Base-by-base conservation (phyloP, 148 eudicot genomes). In the Rhododendron henanense region DNA sequence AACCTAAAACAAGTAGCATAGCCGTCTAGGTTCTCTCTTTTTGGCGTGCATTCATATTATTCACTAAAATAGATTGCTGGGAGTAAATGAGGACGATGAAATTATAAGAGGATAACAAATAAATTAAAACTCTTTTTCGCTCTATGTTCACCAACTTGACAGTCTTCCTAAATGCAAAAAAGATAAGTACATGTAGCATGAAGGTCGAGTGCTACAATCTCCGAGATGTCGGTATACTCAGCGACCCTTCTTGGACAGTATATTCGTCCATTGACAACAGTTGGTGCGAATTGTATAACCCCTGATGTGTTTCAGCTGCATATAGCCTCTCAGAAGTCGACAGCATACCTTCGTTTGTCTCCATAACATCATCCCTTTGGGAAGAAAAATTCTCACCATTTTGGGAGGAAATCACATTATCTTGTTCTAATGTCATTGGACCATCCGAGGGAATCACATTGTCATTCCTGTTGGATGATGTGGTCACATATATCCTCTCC, bases 321-420 rank as follows among this genome's bases (percentile, higher is more conserved):
- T 55, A 85, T 78, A 57, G 45, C 41, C 82, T 25, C 39, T 78
- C 86, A 59, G 86, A 77, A 25, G 81, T 89, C 45, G 76, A 77
- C 13, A 25, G 31, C 82, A 77, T 73, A 21, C 33, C 47, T 10
- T 82, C 82, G 6, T 65, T 82, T 28, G 51, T 63, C 84, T 82
- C 53, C 13, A 67, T 45, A 35, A 35, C 74, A 31, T 28, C 75
- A 11, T 69, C 37, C 37, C 75, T 69, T 61, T 63, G 41, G 23
- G 45, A 21, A 15, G 67, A 59, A 59, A 51, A 39, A 3, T n/a
- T 37, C 75, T 50, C 86, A 11, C 50, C 39, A 13, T 14, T 45
- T 89, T 48, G 73, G 5, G 75, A 69, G 18, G 39, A 69, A 69
- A 69, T 69, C 75, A 31, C 37, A 3, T 69, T 11, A 10, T 69